Base-by-base conservation (phyloP, 345 rosid species). In the Noccaea caerulescens region DNA sequence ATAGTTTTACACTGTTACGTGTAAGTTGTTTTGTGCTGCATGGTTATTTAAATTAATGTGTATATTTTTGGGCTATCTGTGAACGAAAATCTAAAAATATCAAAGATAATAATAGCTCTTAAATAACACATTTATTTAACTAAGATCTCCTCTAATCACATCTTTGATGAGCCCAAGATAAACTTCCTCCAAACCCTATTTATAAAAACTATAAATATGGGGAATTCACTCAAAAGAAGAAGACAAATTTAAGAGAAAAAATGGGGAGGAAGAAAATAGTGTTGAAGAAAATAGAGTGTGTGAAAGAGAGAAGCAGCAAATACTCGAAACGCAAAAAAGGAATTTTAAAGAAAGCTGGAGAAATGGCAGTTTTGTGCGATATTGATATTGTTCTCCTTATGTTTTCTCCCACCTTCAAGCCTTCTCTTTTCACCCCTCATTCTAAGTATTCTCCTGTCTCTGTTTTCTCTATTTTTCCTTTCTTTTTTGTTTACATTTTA, bases 251-350 rank as follows among this genome's bases (percentile, higher is more conserved):
- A 32, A 61, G 55, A 65, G 30, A 37, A 2, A 36, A 23, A 0
- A 85, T 83, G 84, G 83, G 79, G 13, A 84, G 81, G 2, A 79
- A 57, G 18, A 86, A 72, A 64, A 6, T 81, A 43, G 58, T 14
- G 14, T 47, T 84, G 6, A 9, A 20, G 51, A 80, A 38, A 45
- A 2, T 84, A 54, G 81, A 78, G 4, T 53, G 10, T 1, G 0
- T 0, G 1, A 78, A 78, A 59, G 85, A 66, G 3, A 83, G 84
- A 63, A 82, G 81, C 1, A 59, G 39, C 13, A 84, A 78, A 51
- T 86, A 57, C 9, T 82, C 87, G n/a, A 84, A 84, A 82, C 68
- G 87, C 1, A 86, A 78, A 44, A 14, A 30, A 0, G 79, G 88
- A 0, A 1, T 84, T 16, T 11, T 84, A 0, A 84, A 86, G 60